Conservation (phyloP, 768 basidiomycete genomes). For the Lepiota venenata region DNA sequence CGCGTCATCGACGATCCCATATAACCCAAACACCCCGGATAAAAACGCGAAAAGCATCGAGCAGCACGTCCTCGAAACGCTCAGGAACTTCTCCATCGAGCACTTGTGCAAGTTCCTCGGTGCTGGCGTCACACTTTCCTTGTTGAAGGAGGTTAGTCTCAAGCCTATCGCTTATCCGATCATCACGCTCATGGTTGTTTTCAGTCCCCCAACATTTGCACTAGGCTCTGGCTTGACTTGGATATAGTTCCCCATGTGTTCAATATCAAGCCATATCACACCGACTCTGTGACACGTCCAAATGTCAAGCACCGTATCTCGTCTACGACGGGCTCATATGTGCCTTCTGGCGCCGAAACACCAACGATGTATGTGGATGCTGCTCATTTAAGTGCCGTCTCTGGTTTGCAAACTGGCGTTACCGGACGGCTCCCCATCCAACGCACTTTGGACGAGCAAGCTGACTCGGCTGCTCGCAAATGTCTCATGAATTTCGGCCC, state of each 20-base stretch:
- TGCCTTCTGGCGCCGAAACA: conserved; percentile 73
- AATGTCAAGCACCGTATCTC: conserved; percentile 83
- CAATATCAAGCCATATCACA: conserved; percentile 82
- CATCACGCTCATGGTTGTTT: conserved; percentile 14
- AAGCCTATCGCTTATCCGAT: conserved; percentile 16
- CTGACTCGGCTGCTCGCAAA: conserved; percentile 84
- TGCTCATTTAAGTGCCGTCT: conserved; percentile 42
- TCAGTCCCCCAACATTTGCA: conserved; percentile 79
- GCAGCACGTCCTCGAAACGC: conserved; percentile 54
- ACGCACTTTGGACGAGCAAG: conserved; percentile 80
- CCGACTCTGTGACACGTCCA: conserved; percentile 72
- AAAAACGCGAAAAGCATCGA: conserved; percentile 62
- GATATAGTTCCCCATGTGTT: conserved; percentile 85
- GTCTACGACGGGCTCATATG: conserved; percentile 75
- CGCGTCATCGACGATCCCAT: conserved; percentile 53
- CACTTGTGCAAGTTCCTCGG: conserved; percentile 88
- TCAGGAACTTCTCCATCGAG: conserved; percentile 69
- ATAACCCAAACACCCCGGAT: conserved; percentile 45
- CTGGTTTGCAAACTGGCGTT: conserved; percentile 41
- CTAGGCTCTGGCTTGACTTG: conserved; percentile 77
- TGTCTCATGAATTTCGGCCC: conserved; percentile 82
- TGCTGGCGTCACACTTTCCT: conserved; percentile 68
- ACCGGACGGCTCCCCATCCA: conserved; percentile 64
- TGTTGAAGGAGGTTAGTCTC: conserved; percentile 61
- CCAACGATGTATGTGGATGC: conserved; percentile 68